Evolutionary conservation across 2,329 filamentous ascomycete species (phyloP), one percentile per base, ranked within the genome.

Genomic region (Neofusicoccum kwambonambiense): DNA sequence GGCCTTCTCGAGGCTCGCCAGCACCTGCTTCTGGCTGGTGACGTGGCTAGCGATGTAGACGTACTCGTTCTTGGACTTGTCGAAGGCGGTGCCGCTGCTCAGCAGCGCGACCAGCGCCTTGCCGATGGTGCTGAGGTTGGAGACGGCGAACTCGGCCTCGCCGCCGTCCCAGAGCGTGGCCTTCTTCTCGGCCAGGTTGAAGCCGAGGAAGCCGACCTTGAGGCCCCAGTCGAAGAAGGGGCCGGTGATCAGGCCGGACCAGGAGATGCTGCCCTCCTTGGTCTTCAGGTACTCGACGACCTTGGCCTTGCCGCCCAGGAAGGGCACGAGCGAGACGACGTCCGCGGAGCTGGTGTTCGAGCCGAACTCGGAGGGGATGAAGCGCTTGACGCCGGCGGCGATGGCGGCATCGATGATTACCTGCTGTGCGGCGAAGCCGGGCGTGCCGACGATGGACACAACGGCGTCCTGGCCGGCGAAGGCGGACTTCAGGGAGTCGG

Each of bases 211-310:
- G 1, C 82, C 81, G 11, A 74, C 72, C 12, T 72, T 74, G 44
- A 88, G 76, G 13, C 81, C 81, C 84, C 83, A 86, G 70, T 90
- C 87, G 71, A 90, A 87, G 73, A 90, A 86, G 2, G 83, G 76
- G 0, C 87, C 86, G 8, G 78, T 84, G 3, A 86, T 81, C 13
- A 90, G 72, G 2, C 79, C 84, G 1, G 85, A 89, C 87, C 87
- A 90, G 35, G 78, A 82, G 67, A 90, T 83, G 12, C 15, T 44
- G 73, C 45, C 77, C 73, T 69, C 77, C 75, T 69, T 82, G 27
- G 75, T 74, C 67, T 83, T 79, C 19, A 89, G 77, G 66, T 88
- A 86, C 41, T 86, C 81, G 9, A 86, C 71, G 4, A 76, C 69
- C n/a, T 65, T 69, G 13, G 72, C 68, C 68, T 90, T 90, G 66